Conservation (phyloP, 2,329 filamentous ascomycete genomes). For the Alternaria panax region DNA sequence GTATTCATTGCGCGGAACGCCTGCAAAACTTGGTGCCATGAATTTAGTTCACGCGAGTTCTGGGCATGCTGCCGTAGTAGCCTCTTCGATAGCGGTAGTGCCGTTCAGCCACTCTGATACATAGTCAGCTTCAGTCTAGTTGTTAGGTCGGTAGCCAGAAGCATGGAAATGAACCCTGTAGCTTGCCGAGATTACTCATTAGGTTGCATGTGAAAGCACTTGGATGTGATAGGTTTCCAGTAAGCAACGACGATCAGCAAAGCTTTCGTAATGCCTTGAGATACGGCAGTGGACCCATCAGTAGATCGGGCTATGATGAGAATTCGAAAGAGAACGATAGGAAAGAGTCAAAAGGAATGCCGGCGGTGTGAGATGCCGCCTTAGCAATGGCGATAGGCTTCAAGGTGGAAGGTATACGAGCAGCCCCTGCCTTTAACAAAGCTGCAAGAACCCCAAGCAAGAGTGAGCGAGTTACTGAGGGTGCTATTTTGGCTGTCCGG, state of each 20-base stretch:
- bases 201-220: slow-evolving; percentile 68
- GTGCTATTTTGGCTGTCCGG: not conserved
- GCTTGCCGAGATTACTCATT: slow-evolving; percentile 62
- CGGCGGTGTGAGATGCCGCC: not conserved
- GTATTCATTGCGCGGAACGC: not conserved
- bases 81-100: slow-evolving; percentile 3
- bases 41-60: not conserved
- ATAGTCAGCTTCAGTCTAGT: slow-evolving; percentile 61
- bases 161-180: slow-evolving; percentile 63
- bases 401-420: not conserved
- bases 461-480: not conserved
- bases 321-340: slow-evolving; percentile 9
- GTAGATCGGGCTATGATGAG: slow-evolving; percentile 14
- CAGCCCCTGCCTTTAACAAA: not conserved
- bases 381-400: slow-evolving; percentile 3
- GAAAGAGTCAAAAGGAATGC: slow-evolving; percentile 11
- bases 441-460: not conserved
- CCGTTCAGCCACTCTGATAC: slow-evolving; percentile 25
- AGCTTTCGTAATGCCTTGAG: accelerated
- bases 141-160: slow-evolving; percentile 57
- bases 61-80: slow-evolving; percentile 1
- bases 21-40: slow-evolving; percentile 13
- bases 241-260: not conserved
- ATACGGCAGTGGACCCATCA: not conserved
- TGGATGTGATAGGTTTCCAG: slow-evolving; percentile 61